A percentile compares a stretch with the other conserved stretches of the same genome.
phyloP scores from a whole-genome alignment of 148 eudicot species.

The Vaccinium vitisidaea region DNA sequence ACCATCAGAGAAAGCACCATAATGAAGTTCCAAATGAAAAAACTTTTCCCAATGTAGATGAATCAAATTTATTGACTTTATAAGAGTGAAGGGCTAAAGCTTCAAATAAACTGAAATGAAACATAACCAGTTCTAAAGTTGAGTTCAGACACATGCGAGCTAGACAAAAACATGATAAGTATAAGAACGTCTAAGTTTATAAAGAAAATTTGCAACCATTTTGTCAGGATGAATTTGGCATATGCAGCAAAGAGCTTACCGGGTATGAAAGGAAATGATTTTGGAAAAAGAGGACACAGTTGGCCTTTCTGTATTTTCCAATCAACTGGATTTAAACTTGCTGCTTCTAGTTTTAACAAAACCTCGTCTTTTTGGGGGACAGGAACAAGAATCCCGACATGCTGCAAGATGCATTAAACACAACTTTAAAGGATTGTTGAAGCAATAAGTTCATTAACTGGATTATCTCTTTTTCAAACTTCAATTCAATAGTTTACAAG shows the following conservation, averaged over 20 bases:
- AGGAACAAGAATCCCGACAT: slow-evolving; percentile 69
- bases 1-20: neutral
- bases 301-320: slow-evolving; percentile 68
- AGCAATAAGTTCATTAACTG: neutral
- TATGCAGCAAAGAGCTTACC: slow-evolving; percentile 34
- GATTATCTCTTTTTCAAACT: neutral
- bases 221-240: too few relatives aligned
- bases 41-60: neutral
- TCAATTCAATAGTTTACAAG: neutral
- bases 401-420: slow-evolving; percentile 41
- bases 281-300: slow-evolving; percentile 54
- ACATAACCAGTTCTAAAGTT: neutral
- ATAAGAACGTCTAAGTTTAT: too few relatives aligned
- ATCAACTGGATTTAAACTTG: slow-evolving; percentile 69
- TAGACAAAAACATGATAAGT: neutral
- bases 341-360: slow-evolving; percentile 74
- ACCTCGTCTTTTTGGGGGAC: slow-evolving; percentile 59
- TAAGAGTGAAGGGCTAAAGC: neutral
- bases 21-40: neutral
- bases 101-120: neutral
- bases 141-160: neutral
- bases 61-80: too few relatives aligned
- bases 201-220: too few relatives aligned
- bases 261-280: slow-evolving; percentile 65
- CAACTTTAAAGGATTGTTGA: neutral